phyloP scores from a whole-genome alignment of 2,329 filamentous ascomycete genomes.

The Aspergillus eucalypticola region DNA sequence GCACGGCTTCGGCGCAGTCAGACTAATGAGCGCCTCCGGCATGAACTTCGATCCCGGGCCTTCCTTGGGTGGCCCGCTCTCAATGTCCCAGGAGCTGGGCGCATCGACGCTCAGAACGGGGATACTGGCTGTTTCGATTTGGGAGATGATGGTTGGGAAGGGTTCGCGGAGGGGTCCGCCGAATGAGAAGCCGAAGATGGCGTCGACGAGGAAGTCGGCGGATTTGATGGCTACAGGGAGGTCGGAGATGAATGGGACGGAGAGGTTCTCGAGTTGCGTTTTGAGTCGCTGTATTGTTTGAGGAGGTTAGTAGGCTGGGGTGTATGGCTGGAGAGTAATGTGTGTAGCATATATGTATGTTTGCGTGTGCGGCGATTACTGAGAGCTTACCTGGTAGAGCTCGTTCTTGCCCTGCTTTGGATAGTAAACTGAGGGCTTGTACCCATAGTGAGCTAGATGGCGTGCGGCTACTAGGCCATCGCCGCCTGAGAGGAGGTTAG shows the following conservation, averaged over 20 bases:
- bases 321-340: background rate
- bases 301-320: background rate
- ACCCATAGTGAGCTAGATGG: conserved; percentile 89
- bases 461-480: conserved; percentile 93
- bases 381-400: conserved; percentile 69
- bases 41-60: conserved; percentile 79
- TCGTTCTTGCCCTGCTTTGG: conserved; percentile 90
- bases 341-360: background rate
- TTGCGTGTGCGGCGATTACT: no score
- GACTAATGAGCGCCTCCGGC: conserved; percentile 76
- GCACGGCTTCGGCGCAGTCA: conserved; percentile 91
- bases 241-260: conserved; percentile 71
- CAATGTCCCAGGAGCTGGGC: conserved; percentile 92
- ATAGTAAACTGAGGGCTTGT: conserved; percentile 85
- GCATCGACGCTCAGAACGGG: conserved; percentile 89
- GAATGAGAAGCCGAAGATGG: conserved; percentile 96
- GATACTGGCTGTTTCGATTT: conserved; percentile 69
- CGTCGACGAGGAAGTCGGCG: conserved; percentile 82
- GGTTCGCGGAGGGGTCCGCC: conserved; percentile 89
- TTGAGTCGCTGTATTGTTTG: conserved; percentile 63
- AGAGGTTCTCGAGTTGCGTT: conserved; percentile 80
- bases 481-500: conserved; percentile 61
- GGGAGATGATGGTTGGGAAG: conserved; percentile 77
- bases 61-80: conserved; percentile 73
- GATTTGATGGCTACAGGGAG: conserved; percentile 67